Percentiles rank a stretch among this genome's conserved stretches.
Conservation (phyloP, 345 rosid species). For the Camelina neglecta region DNA sequence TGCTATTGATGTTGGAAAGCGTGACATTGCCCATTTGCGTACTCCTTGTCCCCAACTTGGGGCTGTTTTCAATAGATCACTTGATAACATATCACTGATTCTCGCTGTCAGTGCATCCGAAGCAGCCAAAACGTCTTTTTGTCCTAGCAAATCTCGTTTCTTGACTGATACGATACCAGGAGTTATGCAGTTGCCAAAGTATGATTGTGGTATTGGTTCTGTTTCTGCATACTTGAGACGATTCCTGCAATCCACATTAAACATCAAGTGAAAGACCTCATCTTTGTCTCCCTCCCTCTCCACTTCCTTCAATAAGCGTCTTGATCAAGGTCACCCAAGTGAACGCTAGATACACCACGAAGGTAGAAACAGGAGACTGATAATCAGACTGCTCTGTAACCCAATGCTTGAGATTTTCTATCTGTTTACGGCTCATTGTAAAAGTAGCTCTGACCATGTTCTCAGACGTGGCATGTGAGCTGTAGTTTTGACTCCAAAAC, state of each 20-base stretch:
- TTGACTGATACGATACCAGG: slow-evolving; percentile 34
- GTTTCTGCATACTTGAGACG: slow-evolving; percentile 37
- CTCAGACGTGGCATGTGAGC: neutral
- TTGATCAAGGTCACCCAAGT: slow-evolving; percentile 48
- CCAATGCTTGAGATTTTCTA: slow-evolving; percentile 40
- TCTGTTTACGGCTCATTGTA: slow-evolving; percentile 28
- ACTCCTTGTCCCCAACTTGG: slow-evolving; percentile 35
- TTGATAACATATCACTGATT: slow-evolving; percentile 39
- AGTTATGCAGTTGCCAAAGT: slow-evolving; percentile 57
- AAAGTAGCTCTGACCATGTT: slow-evolving; percentile 49
- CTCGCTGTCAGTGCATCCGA: slow-evolving; percentile 38
- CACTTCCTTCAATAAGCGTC: slow-evolving; percentile 14
- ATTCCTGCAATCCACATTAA: slow-evolving; percentile 43
- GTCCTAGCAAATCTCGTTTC: slow-evolving; percentile 42
- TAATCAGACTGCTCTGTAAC: slow-evolving; percentile 30
- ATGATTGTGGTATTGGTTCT: slow-evolving; percentile 43
- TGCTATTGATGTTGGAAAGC: slow-evolving; percentile 22
- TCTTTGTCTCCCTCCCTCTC: slow-evolving; percentile 22
- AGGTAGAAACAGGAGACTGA: slow-evolving; percentile 35
- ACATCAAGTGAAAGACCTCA: slow-evolving; percentile 30
- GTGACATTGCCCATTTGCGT: slow-evolving; percentile 34
- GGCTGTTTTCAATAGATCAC: slow-evolving; percentile 28
- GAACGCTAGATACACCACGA: slow-evolving; percentile 46
- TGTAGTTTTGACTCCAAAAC: slow-evolving; percentile 33
- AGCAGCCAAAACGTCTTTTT: slow-evolving; percentile 40